Evolutionary conservation across 352 stramenopile genomes (phyloP).

Genomic region (Globisporangium heterothallicum): DNA sequence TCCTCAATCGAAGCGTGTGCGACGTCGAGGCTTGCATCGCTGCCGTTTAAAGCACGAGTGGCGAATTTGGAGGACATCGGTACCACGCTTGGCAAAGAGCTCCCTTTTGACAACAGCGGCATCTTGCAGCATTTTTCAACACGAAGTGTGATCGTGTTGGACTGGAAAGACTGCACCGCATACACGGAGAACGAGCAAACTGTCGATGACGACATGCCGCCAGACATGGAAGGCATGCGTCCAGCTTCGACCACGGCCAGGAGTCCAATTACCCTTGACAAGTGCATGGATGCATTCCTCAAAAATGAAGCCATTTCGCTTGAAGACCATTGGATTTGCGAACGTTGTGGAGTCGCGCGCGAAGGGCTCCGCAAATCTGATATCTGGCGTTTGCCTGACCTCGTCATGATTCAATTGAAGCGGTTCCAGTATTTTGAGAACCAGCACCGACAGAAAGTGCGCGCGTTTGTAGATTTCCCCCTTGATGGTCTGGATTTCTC

Average conservation of each 20-base stretch:
- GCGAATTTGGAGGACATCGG: slow-evolving; percentile 60
- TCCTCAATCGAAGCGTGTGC: slow-evolving; percentile 5
- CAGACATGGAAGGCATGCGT: slow-evolving; percentile 14
- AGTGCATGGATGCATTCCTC: slow-evolving; percentile 72
- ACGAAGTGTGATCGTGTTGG: slow-evolving; percentile 70
- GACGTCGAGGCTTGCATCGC: not conserved
- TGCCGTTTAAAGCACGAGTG: slow-evolving; percentile 53
- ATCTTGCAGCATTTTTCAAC: slow-evolving; percentile 72
- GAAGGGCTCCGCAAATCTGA: slow-evolving; percentile 52
- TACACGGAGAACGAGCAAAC: slow-evolving; percentile 22
- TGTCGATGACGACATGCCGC: slow-evolving; percentile 29
- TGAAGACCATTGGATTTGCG: slow-evolving; percentile 73
- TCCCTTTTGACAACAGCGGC: slow-evolving; percentile 44
- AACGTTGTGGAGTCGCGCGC: slow-evolving; percentile 56
- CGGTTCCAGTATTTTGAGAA: slow-evolving; percentile 87
- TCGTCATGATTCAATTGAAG: slow-evolving; percentile 89
- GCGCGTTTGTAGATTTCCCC: slow-evolving; percentile 75
- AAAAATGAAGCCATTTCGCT: slow-evolving; percentile 63
- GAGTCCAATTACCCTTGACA: slow-evolving; percentile 37
- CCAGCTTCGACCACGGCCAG: not conserved
- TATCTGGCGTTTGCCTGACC: slow-evolving; percentile 68
- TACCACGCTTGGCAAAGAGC: slow-evolving; percentile 21
- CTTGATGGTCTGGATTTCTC: slow-evolving; percentile 77
- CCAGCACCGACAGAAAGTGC: slow-evolving; percentile 78
- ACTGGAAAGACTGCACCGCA: slow-evolving; percentile 35